Evolutionary conservation across 768 basidiomycete genomes (phyloP).

Genomic region (Hysterangium stoloniferum): DNA sequence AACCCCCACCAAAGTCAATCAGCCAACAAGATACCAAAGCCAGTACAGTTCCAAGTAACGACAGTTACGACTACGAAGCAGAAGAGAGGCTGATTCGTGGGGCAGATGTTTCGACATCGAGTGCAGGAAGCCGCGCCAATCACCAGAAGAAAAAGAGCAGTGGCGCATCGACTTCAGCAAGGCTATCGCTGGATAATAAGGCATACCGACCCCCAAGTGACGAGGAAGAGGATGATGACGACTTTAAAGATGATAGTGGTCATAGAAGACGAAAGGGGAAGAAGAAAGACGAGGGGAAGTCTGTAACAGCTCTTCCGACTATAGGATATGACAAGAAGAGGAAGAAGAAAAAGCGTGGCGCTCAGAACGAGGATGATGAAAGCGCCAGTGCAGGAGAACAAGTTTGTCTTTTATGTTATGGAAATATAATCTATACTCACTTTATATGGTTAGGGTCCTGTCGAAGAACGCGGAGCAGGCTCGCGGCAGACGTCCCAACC

Average conservation of each 20-base stretch:
- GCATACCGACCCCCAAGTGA: constrained; percentile 71
- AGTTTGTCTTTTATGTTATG: constrained; percentile 23
- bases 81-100: constrained; percentile 44
- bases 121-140: constrained; percentile 22
- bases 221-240: constrained; percentile 54
- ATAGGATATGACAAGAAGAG: constrained; percentile 55
- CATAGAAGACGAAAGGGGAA: constrained; percentile 45
- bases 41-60: constrained; percentile 15
- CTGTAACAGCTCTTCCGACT: constrained; percentile 59
- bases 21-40: constrained; percentile 9
- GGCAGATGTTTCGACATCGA: constrained; percentile 10
- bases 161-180: constrained; percentile 21
- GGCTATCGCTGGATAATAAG: constrained; percentile 73
- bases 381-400: constrained; percentile 37
- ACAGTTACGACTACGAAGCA: constrained; percentile 70
- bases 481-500: constrained; percentile 30
- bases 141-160: constrained; percentile 32
- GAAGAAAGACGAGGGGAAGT: constrained; percentile 43
- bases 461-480: constrained; percentile 11
- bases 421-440: constrained; percentile 6
- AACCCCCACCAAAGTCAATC: constrained; percentile 28
- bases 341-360: constrained; percentile 44
- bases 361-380: constrained; percentile 31
- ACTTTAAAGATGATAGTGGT: constrained; percentile 44
- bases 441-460: constrained; percentile 6